Conservation (phyloP, 768 basidiomycete species). For the Suillus americanus region DNA sequence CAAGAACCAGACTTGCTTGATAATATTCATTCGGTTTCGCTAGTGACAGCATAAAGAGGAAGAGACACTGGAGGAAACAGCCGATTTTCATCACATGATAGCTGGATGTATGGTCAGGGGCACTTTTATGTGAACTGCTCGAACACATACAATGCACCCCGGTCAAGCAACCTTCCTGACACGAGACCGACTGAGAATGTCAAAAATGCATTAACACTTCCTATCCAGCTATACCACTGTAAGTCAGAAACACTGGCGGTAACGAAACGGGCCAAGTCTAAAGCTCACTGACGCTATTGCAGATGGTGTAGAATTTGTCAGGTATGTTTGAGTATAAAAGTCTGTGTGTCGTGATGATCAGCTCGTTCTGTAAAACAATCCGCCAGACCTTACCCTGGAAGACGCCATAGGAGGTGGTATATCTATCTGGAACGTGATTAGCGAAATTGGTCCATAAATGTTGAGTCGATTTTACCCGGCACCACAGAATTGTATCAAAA, state of each 20-base stretch:
- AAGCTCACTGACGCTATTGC: constrained; percentile 32
- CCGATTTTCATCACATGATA: constrained; percentile 46
- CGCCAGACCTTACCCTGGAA: constrained; percentile 33
- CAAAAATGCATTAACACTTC: constrained; percentile 48
- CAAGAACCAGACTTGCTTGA: constrained; percentile 23
- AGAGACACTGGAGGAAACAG: constrained; percentile 40
- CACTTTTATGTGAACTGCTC: not conserved
- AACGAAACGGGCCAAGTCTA: not conserved
- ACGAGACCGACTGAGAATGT: constrained; percentile 44
- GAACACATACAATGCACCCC: constrained; percentile 45
- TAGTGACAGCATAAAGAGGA: constrained; percentile 46
- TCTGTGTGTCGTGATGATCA: constrained; percentile 25
- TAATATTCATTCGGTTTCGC: constrained; percentile 37
- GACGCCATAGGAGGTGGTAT: constrained; percentile 38
- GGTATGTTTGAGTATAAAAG: constrained; percentile 37
- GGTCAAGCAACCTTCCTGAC: constrained; percentile 50
- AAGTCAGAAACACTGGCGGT: not conserved
- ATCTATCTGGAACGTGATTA: constrained; percentile 28
- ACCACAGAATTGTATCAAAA: constrained; percentile 38
- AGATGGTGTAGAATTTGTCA: constrained; percentile 36
- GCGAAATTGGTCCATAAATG: not conserved
- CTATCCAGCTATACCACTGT: constrained; percentile 38
- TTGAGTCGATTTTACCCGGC: constrained; percentile 27
- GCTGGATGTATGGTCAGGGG: constrained; percentile 21
- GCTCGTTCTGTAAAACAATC: not conserved